Evolutionary conservation across 306 rosid species (phyloP).

Genomic region (Ziziphus jujuba): DNA sequence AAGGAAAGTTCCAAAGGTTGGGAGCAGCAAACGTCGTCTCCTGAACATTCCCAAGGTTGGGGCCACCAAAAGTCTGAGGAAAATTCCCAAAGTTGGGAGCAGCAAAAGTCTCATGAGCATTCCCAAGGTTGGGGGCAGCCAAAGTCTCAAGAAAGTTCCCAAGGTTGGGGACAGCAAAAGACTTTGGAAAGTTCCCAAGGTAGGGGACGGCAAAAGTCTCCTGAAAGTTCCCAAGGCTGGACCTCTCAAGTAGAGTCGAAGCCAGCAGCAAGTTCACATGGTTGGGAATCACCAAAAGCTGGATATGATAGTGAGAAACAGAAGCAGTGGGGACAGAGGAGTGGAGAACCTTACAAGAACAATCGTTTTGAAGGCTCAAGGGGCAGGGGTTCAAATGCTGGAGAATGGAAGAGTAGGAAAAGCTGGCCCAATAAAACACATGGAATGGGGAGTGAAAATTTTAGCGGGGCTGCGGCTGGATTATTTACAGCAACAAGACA

Average conservation of each 20-base stretch:
- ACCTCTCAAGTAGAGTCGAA: slow-evolving; percentile 35
- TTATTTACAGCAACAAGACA: slow-evolving; percentile 47
- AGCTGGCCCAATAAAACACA: slow-evolving; percentile 56
- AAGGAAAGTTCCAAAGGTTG: no score
- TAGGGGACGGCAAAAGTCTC: no score
- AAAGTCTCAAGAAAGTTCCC: neutral
- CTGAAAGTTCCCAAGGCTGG: no score
- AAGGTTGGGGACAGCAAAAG: slow-evolving; percentile 58
- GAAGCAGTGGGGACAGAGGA: slow-evolving; percentile 54
- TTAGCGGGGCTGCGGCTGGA: slow-evolving; percentile 18
- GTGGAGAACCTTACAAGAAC: slow-evolving; percentile 53
- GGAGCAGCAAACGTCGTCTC: no score
- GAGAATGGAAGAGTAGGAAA: slow-evolving; percentile 59
- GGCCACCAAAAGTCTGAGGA: no score
- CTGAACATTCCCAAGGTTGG: slow-evolving; percentile 20
- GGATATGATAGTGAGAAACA: slow-evolving; percentile 38
- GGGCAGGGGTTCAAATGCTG: slow-evolving; percentile 66
- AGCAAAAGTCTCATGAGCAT: no score
- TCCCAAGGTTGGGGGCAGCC: no score
- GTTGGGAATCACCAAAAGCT: slow-evolving; percentile 57
- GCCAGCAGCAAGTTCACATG: slow-evolving; percentile 37
- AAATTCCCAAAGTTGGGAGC: no score
- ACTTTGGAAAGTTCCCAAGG: no score
- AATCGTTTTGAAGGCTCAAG: slow-evolving; percentile 57
- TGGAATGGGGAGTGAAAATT: slow-evolving; percentile 38